phyloP scores from a whole-genome alignment of 1,284 basidiomycete genomes.

The Cryptococcus floricola region DNA sequence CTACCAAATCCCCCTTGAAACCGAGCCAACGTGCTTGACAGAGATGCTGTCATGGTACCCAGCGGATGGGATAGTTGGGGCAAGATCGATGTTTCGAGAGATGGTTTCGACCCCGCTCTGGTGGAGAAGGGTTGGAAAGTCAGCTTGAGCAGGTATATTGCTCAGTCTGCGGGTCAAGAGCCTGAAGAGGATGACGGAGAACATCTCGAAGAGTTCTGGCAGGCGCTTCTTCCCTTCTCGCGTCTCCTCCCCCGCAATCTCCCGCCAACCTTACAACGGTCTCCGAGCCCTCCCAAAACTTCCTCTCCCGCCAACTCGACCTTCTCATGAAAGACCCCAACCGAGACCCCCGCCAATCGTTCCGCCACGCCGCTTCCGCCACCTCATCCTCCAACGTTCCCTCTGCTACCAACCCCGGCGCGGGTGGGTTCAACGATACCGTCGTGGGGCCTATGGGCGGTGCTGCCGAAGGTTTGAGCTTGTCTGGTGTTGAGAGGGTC shows the following conservation, averaged over 20 bases:
- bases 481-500: conserved; percentile 80
- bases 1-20: conserved; percentile 87
- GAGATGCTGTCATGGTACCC: too few relatives aligned
- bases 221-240: too few relatives aligned
- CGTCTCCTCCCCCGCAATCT: not conserved
- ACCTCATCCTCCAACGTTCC: not conserved
- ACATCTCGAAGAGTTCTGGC: too few relatives aligned
- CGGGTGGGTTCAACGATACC: conserved; percentile 25
- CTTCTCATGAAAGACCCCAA: conserved; percentile 81
- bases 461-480: conserved; percentile 62
- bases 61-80: too few relatives aligned
- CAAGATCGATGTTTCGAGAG: too few relatives aligned
- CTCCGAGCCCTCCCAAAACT: conserved; percentile 69
- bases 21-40: too few relatives aligned
- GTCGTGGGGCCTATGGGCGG: conserved; percentile 85
- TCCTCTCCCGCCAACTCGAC: conserved; percentile 82
- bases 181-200: too few relatives aligned
- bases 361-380: conserved; percentile 59
- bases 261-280: conserved; percentile 19
- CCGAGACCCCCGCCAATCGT: conserved; percentile 79
- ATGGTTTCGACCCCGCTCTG: too few relatives aligned
- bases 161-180: too few relatives aligned
- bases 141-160: too few relatives aligned
- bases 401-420: too few relatives aligned
- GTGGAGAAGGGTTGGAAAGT: too few relatives aligned